phyloP scores from a whole-genome alignment of 2,329 filamentous ascomycete genomes.

The Tolypocladium nubicola region DNA sequence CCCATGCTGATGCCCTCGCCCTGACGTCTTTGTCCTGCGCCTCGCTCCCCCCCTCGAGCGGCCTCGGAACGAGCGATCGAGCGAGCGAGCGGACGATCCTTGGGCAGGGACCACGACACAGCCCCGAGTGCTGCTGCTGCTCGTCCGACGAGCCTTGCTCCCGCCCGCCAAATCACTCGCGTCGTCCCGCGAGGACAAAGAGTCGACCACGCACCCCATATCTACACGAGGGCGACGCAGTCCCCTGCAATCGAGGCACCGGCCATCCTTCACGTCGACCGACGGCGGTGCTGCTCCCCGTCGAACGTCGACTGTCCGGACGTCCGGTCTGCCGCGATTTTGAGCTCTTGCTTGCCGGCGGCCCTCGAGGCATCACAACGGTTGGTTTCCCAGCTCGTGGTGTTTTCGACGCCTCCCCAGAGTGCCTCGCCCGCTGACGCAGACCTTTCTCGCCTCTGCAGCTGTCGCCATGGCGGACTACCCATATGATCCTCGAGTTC shows the following conservation, averaged over 20 bases:
- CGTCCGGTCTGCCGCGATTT: conserved; percentile 13
- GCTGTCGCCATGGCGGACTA: conserved; percentile 44
- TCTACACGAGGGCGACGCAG: background rate
- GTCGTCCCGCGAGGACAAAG: background rate
- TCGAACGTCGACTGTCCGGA: conserved; percentile 14
- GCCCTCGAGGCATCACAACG: conserved; percentile 9
- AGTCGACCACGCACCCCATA: background rate
- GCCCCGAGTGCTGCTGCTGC: conserved; percentile 1
- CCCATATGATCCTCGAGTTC: conserved; percentile 41
- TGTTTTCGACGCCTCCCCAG: background rate
- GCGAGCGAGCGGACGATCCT: background rate
- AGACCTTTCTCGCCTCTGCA: background rate
- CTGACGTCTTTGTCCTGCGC: background rate
- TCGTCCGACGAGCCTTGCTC: background rate
- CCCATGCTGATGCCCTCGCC: background rate
- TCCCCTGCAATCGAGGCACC: background rate
- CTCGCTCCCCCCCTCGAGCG: background rate
- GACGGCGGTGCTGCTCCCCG: conserved; percentile 20
- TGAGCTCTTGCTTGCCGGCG: conserved; percentile 9
- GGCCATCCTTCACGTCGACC: conserved; percentile 10
- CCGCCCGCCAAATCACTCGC: background rate
- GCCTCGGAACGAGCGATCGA: background rate
- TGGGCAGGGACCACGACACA: conserved; percentile 1
- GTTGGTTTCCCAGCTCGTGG: conserved; percentile 8
- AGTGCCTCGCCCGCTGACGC: background rate